phyloP scores from a whole-genome alignment of 805 yeast genomes.

The Candida manassasensis region DNA sequence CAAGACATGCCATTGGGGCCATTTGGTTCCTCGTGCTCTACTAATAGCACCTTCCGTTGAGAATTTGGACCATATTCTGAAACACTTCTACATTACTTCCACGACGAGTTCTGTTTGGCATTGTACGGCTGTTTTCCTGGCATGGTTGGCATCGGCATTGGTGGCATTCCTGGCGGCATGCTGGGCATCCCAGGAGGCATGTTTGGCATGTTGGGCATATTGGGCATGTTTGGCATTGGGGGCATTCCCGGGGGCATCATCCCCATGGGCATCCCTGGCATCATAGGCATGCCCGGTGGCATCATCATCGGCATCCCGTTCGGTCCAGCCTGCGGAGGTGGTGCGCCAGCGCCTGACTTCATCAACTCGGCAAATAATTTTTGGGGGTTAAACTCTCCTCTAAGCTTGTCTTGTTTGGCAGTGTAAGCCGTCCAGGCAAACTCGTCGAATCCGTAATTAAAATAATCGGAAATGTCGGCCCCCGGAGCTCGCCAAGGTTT shows the following conservation, averaged over 20 bases:
- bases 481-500: constrained; percentile 99
- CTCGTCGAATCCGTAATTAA: constrained; percentile 96
- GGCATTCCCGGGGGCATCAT: constrained; percentile 14
- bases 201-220: constrained; percentile 10
- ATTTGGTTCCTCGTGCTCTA: too few species aligned
- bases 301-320: constrained; percentile 14
- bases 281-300: constrained; percentile 18
- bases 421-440: constrained; percentile 93
- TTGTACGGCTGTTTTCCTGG: neutral
- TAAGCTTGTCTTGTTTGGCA: constrained; percentile 74
- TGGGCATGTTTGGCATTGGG: constrained; percentile 13
- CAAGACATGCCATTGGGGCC: too few species aligned
- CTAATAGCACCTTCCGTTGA: too few species aligned
- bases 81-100: too few species aligned
- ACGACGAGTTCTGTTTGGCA: too few species aligned
- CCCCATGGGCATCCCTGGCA: constrained; percentile 15
- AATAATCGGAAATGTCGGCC: constrained; percentile 89
- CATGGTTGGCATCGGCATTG: constrained; percentile 18
- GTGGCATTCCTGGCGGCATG: constrained; percentile 23
- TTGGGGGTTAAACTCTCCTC: constrained; percentile 79
- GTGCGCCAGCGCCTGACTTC: constrained; percentile 25
- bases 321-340: constrained; percentile 20
- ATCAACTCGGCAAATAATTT: constrained; percentile 65
- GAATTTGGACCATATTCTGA: too few species aligned
- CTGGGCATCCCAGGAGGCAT: constrained; percentile 17